These are phyloP conservation scores for Populus ilicifolia DNA, from an alignment of 345 rosid genomes.

Conservation along the genomic window DNA sequence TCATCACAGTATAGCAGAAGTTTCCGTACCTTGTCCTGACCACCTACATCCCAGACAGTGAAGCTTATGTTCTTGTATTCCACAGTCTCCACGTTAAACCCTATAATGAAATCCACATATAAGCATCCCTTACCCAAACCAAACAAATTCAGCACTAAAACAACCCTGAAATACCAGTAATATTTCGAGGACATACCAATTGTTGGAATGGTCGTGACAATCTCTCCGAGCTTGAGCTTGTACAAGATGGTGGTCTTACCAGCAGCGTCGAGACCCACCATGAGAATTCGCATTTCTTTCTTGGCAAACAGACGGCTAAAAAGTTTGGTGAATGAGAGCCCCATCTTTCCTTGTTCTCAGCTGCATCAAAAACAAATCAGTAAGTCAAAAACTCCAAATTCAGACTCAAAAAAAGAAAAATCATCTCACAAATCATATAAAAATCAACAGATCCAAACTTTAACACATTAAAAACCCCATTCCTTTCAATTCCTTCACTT, in stretches of 20 bases:
- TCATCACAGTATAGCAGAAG: not conserved
- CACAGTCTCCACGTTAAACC: constrained; percentile 25
- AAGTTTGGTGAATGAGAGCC: constrained; percentile 23
- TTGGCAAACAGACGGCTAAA: constrained; percentile 22
- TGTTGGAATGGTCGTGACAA: constrained; percentile 22
- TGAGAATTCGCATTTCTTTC: constrained; percentile 23
- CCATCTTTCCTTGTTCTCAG: constrained; percentile 12
- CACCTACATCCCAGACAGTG: constrained; percentile 25
- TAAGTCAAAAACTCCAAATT: not conserved
- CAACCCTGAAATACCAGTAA: not conserved
- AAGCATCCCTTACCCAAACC: not conserved
- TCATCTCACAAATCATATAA: not conserved
- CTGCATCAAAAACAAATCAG: constrained; percentile 3
- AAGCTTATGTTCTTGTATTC: constrained; percentile 26
- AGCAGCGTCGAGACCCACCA: constrained; percentile 25
- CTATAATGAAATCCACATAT: not conserved
- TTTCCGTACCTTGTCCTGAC: constrained; percentile 21
- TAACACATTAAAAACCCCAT: not conserved
- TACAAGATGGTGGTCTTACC: constrained; percentile 25
- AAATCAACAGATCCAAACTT: not conserved
- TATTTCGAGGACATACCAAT: constrained; percentile 7
- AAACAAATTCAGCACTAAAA: not conserved
- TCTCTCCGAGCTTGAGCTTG: constrained; percentile 25
- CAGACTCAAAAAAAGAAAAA: not conserved
- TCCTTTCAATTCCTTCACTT: not conserved